Evolutionary conservation across 768 basidiomycete genomes (phyloP).

Genomic region (Leccinum imitatum): DNA sequence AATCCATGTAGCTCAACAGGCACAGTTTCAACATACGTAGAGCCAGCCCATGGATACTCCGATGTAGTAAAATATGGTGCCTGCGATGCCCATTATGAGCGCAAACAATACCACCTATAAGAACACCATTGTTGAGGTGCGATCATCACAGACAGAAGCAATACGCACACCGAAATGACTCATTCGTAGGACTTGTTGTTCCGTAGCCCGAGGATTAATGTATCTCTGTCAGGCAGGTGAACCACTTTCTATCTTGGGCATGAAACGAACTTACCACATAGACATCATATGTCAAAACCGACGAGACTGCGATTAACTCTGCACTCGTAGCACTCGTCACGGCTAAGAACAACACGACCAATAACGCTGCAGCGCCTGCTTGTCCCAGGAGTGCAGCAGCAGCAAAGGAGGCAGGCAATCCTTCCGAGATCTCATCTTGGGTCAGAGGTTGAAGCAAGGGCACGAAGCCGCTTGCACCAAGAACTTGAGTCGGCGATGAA

Average conservation of each 20-base stretch:
- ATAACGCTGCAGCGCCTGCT: slow-evolving; percentile 73
- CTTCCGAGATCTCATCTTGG: slow-evolving; percentile 76
- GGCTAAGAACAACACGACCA: slow-evolving; percentile 82
- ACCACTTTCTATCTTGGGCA: neutral
- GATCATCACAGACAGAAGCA: neutral
- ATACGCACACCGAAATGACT: slow-evolving; percentile 61
- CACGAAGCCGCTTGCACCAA: slow-evolving; percentile 48
- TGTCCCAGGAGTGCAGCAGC: slow-evolving; percentile 81
- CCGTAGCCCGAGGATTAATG: slow-evolving; percentile 79
- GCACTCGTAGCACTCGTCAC: slow-evolving; percentile 85
- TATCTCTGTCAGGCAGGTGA: slow-evolving; percentile 48
- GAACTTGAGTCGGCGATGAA: slow-evolving; percentile 34
- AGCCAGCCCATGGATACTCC: slow-evolving; percentile 95
- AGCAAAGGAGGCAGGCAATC: slow-evolving; percentile 81
- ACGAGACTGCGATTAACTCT: slow-evolving; percentile 89
- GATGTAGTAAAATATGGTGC: slow-evolving; percentile 85
- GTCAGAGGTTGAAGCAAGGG: slow-evolving; percentile 45
- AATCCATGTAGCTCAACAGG: neutral
- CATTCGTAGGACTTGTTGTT: slow-evolving; percentile 64
- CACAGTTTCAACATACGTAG: slow-evolving; percentile 55
- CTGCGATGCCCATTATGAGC: slow-evolving; percentile 78
- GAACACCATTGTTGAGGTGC: neutral
- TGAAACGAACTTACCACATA: slow-evolving; percentile 54
- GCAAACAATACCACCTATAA: slow-evolving; percentile 65
- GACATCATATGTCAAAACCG: slow-evolving; percentile 80